Base-by-base conservation (phyloP, 225 moss, liverwort and hornwort species). In the Straminergon stramineum region DNA sequence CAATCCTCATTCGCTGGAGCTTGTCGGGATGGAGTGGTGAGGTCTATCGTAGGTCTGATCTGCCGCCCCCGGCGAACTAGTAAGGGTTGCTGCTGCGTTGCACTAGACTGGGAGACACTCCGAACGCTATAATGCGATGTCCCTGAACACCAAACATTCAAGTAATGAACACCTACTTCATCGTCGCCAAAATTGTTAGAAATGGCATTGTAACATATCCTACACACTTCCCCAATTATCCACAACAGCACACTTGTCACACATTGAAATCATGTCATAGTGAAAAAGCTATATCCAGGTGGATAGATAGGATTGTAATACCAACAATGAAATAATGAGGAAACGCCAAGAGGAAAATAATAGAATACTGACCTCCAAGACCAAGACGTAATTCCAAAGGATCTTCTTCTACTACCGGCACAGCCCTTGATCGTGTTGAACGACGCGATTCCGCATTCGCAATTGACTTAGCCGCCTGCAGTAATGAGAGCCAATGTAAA, bases 301-400 rank as follows among this genome's bases (percentile, higher is more conserved):
- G 53, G 79, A 65, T 24, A 79, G 24, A 67, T 28, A 37, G 21
- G 15, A 51, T 31, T 48, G 64, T n/a, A 71, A 55, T 56, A 18
- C n/a, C 48, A 67, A 65, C 48, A 85, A 45, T 32, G 10, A 75
- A 81, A 79, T 10, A 82, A 88, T 6, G 35, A 31, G 43, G 31
- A 62, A 87, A 66, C 22, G 28, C 37, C 23, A 83, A 65, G 63
- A 83, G 52, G 53, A n/a, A n/a, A 27, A 58, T 39, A 71, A 58
- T 39, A 31, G 55, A 27, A 28, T 65, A 58, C 86, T 73, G 69
- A 95, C 94, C 93, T 92, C 92, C 94, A 77, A 35, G 89, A 19
- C 94, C 92, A 57, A 95, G 92, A 48, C 94, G 94, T 75, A 93
- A 84, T 88, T 90, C 94, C 92, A 95, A 89, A 52, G 92, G 93